Percentiles rank a stretch among this genome's conserved stretches.
Evolutionary conservation across 352 stramenopile species (phyloP).

Genomic region (Phytophthora foliorum): DNA sequence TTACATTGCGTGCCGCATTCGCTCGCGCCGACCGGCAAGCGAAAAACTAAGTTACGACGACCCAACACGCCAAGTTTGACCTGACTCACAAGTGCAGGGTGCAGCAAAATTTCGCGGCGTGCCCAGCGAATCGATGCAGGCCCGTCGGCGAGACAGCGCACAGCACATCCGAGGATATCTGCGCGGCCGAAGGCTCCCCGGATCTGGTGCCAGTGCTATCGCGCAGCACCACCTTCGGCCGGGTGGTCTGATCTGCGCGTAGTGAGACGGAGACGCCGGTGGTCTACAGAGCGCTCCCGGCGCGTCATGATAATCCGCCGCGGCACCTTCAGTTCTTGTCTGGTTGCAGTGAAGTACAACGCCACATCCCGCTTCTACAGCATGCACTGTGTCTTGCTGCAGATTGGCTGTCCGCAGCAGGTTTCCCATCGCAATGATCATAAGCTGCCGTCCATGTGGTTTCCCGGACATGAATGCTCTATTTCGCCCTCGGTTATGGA

Average conservation of each 20-base stretch:
- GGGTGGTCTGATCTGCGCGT: background rate
- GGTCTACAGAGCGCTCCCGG: background rate
- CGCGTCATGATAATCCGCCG: conserved; percentile 1
- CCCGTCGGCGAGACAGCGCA: background rate
- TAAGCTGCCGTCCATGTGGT: conserved; percentile 35
- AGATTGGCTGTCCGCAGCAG: conserved; percentile 21
- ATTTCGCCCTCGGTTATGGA: conserved; percentile 26
- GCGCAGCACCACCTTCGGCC: background rate
- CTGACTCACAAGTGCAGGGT: too few species aligned
- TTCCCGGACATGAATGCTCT: conserved; percentile 33
- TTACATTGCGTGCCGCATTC: background rate
- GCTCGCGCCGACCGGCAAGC: conserved; percentile 7
- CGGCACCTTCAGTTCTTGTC: background rate
- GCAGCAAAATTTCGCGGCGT: background rate
- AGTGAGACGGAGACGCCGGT: conserved; percentile 24
- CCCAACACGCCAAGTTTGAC: background rate
- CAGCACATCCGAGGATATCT: conserved; percentile 9
- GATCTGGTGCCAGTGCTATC: conserved; percentile 13
- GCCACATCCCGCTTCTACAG: conserved; percentile 34
- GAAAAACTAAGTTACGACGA: background rate
- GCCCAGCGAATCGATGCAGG: too few species aligned
- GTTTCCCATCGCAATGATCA: conserved; percentile 42
- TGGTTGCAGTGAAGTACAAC: conserved; percentile 15
- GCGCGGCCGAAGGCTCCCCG: background rate
- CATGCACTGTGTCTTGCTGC: conserved; percentile 35